Conservation (phyloP, 768 basidiomycete species). For the Pleurotus platypus region DNA sequence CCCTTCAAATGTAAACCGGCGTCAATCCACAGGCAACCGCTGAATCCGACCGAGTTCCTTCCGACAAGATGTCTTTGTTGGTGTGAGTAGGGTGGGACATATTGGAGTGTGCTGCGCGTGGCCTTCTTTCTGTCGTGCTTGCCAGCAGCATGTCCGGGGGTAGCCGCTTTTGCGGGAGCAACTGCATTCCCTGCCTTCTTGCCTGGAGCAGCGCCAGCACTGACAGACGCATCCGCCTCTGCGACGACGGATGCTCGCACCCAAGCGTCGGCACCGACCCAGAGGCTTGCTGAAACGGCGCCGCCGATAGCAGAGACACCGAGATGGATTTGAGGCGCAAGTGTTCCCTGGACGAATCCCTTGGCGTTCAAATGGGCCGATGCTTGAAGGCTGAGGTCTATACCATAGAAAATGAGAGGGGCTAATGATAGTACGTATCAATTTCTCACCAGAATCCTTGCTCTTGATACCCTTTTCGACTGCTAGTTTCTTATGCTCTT, state of each 20-base stretch:
- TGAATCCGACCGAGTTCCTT: neutral
- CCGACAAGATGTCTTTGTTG: neutral
- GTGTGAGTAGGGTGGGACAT: neutral
- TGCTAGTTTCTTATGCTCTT: neutral
- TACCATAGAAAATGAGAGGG: neutral
- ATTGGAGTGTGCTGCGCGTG: neutral
- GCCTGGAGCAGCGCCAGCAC: neutral
- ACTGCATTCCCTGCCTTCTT: neutral
- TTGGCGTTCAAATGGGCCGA: neutral
- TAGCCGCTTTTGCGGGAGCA: neutral
- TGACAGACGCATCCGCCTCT: neutral
- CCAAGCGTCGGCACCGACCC: slow-evolving; percentile 1
- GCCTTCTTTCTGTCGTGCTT: no score
- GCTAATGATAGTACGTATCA: neutral
- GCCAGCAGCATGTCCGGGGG: no score
- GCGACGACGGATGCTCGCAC: neutral
- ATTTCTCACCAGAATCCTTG: neutral
- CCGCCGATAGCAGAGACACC: neutral
- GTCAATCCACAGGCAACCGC: slow-evolving; percentile 3
- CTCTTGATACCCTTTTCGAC: neutral
- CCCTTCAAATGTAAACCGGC: neutral
- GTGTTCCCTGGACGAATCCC: neutral
- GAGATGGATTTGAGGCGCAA: neutral
- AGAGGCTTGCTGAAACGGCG: neutral
- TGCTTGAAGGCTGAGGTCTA: neutral